A percentile compares a stretch with the other conserved stretches of the same genome.
Evolutionary conservation across 768 basidiomycete genomes (phyloP).

Genomic region (Asterophora parasitica): DNA sequence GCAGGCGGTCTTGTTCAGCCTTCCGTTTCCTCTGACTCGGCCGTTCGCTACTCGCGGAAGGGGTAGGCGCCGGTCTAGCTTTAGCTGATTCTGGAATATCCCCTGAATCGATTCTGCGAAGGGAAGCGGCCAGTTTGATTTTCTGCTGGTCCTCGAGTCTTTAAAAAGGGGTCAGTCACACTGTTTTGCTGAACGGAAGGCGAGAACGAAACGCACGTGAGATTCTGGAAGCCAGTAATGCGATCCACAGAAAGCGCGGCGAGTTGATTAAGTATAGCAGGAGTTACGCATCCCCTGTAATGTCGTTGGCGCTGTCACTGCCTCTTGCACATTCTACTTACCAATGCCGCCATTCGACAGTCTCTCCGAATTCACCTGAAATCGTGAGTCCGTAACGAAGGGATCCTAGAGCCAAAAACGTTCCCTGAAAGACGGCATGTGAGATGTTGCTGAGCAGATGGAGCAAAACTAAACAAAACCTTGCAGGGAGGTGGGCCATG

Average conservation of each 20-base stretch:
- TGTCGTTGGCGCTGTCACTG: constrained; percentile 4
- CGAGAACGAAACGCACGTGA: constrained; percentile 38
- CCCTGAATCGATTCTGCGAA: constrained; percentile 46
- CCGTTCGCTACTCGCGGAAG: constrained; percentile 8
- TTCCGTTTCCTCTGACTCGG: constrained; percentile 44
- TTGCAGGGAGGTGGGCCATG: constrained; percentile 60
- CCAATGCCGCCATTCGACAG: constrained; percentile 77
- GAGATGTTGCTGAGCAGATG: neutral
- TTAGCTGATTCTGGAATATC: constrained; percentile 52
- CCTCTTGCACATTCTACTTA: constrained; percentile 24
- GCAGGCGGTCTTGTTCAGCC: constrained; percentile 19
- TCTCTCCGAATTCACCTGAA: constrained; percentile 48
- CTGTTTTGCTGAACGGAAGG: neutral
- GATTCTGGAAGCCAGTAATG: constrained; percentile 45
- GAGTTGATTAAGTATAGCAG: constrained; percentile 47
- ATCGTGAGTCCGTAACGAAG: constrained; percentile 61
- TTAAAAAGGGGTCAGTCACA: neutral
- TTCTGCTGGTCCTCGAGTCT: constrained; percentile 62
- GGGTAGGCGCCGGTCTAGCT: constrained; percentile 1
- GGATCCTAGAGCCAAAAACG: constrained; percentile 46
- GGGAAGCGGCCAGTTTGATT: constrained; percentile 53
- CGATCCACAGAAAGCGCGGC: constrained; percentile 36
- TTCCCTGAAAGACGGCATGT: constrained; percentile 28
- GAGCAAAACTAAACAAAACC: constrained; percentile 19
- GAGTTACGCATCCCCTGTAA: constrained; percentile 68